Conservation (phyloP, 2,329 filamentous ascomycete species). For the Colletotrichum costaricense region DNA sequence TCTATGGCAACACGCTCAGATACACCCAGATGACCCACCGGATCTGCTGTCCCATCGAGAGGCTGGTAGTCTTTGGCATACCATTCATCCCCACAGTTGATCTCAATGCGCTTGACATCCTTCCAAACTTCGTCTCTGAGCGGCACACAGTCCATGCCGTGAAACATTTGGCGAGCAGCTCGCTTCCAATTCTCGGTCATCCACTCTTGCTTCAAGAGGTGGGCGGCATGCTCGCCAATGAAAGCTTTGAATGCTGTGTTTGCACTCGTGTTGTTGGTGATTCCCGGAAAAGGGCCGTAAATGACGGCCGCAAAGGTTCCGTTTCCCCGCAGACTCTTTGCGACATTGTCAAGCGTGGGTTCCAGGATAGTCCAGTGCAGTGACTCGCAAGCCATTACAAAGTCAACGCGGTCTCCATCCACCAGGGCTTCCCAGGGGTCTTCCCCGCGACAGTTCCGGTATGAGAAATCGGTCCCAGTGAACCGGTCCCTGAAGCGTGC, state of each 20-base stretch:
- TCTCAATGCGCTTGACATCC: slow-evolving; percentile 21
- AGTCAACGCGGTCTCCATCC: not conserved
- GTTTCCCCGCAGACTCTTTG: not conserved
- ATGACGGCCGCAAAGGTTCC: slow-evolving; percentile 22
- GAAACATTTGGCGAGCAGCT: slow-evolving; percentile 23
- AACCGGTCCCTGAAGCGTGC: slow-evolving; percentile 6
- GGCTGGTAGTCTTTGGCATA: slow-evolving; percentile 17
- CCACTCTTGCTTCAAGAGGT: slow-evolving; percentile 6
- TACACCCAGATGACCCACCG: not conserved
- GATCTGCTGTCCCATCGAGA: slow-evolving; percentile 1
- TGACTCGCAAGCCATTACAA: slow-evolving; percentile 24
- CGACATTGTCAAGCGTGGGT: slow-evolving; percentile 5
- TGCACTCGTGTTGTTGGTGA: slow-evolving; percentile 9
- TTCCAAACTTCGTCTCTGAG: slow-evolving; percentile 8
- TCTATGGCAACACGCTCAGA: slow-evolving; percentile 3
- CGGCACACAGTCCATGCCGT: slow-evolving; percentile 14
- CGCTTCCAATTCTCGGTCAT: slow-evolving; percentile 20
- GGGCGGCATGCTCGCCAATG: slow-evolving; percentile 4
- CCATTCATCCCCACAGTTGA: slow-evolving; percentile 19
- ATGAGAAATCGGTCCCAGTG: slow-evolving; percentile 11
- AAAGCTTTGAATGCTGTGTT: slow-evolving; percentile 11
- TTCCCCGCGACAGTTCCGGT: slow-evolving; percentile 7
- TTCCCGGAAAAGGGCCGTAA: slow-evolving; percentile 19
- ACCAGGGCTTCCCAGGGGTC: slow-evolving; percentile 1
- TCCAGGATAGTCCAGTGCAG: slow-evolving; percentile 19